A percentile compares a stretch with the other conserved stretches of the same genome.
Conservation (phyloP, 2,329 filamentous ascomycete species). For the Neocatenulostroma microsporum region DNA sequence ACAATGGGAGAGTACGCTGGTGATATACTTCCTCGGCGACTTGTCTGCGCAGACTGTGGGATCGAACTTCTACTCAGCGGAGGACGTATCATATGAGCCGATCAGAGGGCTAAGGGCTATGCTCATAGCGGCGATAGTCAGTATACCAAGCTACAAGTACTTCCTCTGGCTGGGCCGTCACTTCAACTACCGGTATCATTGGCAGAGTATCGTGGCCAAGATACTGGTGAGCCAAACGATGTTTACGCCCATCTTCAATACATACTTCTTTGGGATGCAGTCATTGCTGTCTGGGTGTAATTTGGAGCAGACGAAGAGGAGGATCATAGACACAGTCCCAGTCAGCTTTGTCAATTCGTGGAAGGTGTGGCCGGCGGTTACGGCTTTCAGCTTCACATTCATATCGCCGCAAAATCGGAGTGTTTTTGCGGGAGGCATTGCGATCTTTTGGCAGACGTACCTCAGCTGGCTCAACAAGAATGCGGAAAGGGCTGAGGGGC, state of each 20-base stretch:
- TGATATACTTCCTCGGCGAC: slow-evolving; percentile 74
- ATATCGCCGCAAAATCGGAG: slow-evolving; percentile 70
- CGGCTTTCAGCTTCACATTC: slow-evolving; percentile 80
- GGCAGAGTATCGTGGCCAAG: slow-evolving; percentile 65
- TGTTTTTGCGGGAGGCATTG: slow-evolving; percentile 66
- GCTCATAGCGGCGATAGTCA: slow-evolving; percentile 62
- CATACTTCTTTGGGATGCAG: slow-evolving; percentile 48
- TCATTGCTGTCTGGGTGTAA: slow-evolving; percentile 51
- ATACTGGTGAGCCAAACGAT: slow-evolving; percentile 69
- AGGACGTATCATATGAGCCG: slow-evolving; percentile 54
- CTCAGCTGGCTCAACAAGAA: slow-evolving; percentile 68
- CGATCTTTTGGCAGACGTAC: slow-evolving; percentile 90
- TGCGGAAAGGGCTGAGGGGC: slow-evolving; percentile 53
- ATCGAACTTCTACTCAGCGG: slow-evolving; percentile 15
- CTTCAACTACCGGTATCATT: slow-evolving; percentile 75
- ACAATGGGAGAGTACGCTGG: slow-evolving; percentile 65
- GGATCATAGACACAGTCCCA: slow-evolving; percentile 68
- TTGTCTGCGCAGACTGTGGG: slow-evolving; percentile 64
- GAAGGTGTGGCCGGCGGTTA: slow-evolving; percentile 84
- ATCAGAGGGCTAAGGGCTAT: slow-evolving; percentile 63
- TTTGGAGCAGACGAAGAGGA: slow-evolving; percentile 56
- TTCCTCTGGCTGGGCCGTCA: slow-evolving; percentile 68
- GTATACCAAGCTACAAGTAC: slow-evolving; percentile 78
- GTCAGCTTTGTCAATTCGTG: slow-evolving; percentile 67
- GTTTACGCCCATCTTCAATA: slow-evolving; percentile 62